Base-by-base conservation (phyloP, 768 basidiomycete genomes). In the Tricholoma sp. region DNA sequence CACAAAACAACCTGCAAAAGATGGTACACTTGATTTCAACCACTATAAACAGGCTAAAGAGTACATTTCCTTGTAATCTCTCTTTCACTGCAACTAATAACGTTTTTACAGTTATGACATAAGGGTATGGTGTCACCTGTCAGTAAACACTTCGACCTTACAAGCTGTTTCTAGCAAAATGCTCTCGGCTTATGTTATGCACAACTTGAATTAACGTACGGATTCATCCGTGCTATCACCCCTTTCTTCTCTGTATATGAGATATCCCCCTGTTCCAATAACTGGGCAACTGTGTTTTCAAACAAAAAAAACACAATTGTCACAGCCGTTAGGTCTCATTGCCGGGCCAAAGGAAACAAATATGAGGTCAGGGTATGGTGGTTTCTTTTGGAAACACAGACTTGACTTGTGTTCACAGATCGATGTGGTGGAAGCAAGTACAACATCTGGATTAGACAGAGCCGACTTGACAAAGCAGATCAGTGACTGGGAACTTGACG, bases 161-260 rank as follows among this genome's bases (percentile, higher is more conserved):
- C 47, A 18, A 13, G n/a, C 18, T 37, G 20, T 39, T 31, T n/a
- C 28, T 15, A 61, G 60, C 54, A 42, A 36, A 80, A 75, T 57
- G 72, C 75, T 12, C 71, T 81, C 9, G 70, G 68, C 1, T 66
- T 81, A 5, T 71, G 70, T 34, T 80, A 77, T 61, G 79, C 80
- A 4, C 68, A 74, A 50, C 69, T 81, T 7, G 80, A 81, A 62
- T 70, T 81, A 9, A 71, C 78, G n/a, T 70, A 74, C 50, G 70
- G 67, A 3, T 71, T 72, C 50, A 66, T 81, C 20, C 68, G 78
- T 15, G 76, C 79, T 4, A 65, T 74, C 33, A 81, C 80, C 0
- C 80, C 80, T 0, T 76, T 73, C 56, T 81, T 76, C 55, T 68
- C 73, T 3, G 53, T 70, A 12, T 80, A 78, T 60, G 70, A 74